Conservation (phyloP, 495 filamentous ascomycete species). For the Barbatosphaeria neglecta region DNA sequence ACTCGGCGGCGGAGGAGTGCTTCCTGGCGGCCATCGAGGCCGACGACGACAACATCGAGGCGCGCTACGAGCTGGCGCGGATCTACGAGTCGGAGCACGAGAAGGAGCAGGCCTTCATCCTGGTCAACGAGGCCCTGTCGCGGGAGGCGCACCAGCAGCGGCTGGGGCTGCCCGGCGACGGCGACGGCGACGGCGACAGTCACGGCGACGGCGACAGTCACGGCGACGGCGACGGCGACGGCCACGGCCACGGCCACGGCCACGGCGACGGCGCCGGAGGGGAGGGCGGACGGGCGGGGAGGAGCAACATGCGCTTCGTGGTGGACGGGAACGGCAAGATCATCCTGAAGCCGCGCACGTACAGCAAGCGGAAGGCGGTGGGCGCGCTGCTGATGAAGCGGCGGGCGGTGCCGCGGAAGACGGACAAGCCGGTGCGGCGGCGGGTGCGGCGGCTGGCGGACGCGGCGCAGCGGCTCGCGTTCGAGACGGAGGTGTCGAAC, state of each 20-base stretch:
- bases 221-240: background rate
- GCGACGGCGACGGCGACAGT: background rate
- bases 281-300: background rate
- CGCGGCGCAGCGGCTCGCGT: slow-evolving; percentile 19
- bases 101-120: slow-evolving; percentile 59
- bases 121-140: slow-evolving; percentile 59
- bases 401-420: background rate
- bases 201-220: background rate
- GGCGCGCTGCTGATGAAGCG: background rate
- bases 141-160: slow-evolving; percentile 37
- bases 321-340: background rate
- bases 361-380: background rate
- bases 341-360: background rate
- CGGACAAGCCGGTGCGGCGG: background rate
- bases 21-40: slow-evolving; percentile 60
- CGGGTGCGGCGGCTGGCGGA: slow-evolving; percentile 18
- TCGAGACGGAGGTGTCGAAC: slow-evolving; percentile 34
- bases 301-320: background rate
- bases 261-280: background rate
- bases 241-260: background rate
- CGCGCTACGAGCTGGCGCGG: slow-evolving; percentile 60
- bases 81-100: slow-evolving; percentile 64
- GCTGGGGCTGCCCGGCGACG: too few relatives aligned
- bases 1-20: slow-evolving; percentile 59
- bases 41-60: slow-evolving; percentile 54